phyloP scores from a whole-genome alignment of 257 asterid species.

The Solanum clarkiae region DNA sequence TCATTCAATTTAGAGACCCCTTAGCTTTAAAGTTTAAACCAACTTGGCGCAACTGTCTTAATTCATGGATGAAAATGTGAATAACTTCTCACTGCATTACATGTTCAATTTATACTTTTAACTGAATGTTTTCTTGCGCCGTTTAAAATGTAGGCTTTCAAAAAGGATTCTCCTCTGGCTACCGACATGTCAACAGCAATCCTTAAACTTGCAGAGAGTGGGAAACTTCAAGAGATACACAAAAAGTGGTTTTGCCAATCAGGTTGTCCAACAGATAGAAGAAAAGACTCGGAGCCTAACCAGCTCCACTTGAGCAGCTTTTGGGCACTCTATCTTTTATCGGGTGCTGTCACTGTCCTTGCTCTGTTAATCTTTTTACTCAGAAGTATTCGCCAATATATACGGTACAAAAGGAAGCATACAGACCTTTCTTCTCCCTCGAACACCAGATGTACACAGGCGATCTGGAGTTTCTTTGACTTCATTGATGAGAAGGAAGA shows the following conservation, averaged over 20 bases:
- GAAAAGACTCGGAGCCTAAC: constrained; percentile 35
- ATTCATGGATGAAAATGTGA: neutral
- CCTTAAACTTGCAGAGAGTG: constrained; percentile 49
- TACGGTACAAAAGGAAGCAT: constrained; percentile 13
- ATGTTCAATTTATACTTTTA: neutral
- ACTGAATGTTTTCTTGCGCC: neutral
- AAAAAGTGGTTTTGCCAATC: constrained; percentile 54
- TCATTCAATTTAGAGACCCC: neutral
- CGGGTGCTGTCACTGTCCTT: constrained; percentile 21
- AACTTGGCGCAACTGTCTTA: neutral
- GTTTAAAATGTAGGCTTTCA: constrained; percentile 39
- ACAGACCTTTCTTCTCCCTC: constrained; percentile 9
- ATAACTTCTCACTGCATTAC: neutral
- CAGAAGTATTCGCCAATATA: constrained; percentile 15
- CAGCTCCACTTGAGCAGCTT: constrained; percentile 66
- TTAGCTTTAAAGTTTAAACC: neutral
- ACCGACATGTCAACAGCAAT: constrained; percentile 72
- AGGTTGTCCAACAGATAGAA: constrained; percentile 37
- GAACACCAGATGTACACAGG: constrained; percentile 1
- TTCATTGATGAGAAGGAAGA: constrained; percentile 36
- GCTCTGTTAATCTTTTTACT: constrained; percentile 5
- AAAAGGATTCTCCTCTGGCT: constrained; percentile 66
- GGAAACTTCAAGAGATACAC: constrained; percentile 49
- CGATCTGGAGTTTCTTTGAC: constrained; percentile 13
- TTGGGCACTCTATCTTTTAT: constrained; percentile 64